These are phyloP conservation scores for Actinomucor elegans DNA, from an alignment of 371 early-diverging fungal genomes.

Conservation along the genomic window DNA sequence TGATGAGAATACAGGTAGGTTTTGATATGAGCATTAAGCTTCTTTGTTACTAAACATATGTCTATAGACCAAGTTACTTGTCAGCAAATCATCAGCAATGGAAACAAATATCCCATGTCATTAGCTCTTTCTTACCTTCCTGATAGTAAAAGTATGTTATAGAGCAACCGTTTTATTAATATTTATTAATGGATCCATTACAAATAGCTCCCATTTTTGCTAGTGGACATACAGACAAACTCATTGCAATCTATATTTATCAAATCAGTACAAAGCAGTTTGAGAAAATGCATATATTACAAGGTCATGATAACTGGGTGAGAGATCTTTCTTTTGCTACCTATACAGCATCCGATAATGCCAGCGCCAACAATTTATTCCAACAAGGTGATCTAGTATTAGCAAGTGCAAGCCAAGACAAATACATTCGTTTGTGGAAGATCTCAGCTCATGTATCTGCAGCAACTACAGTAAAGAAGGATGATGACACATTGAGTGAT, in stretches of 20 bases:
- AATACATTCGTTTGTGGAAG: slow-evolving; percentile 91
- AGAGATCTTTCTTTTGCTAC: slow-evolving; percentile 77
- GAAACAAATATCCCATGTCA: slow-evolving; percentile 69
- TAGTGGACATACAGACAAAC: slow-evolving; percentile 75
- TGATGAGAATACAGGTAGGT: slow-evolving; percentile 46
- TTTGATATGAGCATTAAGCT: neutral
- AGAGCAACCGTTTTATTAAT: too few species aligned
- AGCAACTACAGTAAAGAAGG: slow-evolving; percentile 1
- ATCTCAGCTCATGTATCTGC: slow-evolving; percentile 46
- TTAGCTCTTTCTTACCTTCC: slow-evolving; percentile 75
- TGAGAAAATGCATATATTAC: slow-evolving; percentile 60
- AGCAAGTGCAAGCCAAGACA: slow-evolving; percentile 91
- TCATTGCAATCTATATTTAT: slow-evolving; percentile 63
- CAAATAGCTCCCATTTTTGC: slow-evolving; percentile 70
- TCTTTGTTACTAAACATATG: neutral
- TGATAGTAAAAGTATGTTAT: slow-evolving; percentile 46
- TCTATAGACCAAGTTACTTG: slow-evolving; percentile 51
- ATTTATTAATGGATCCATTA: too few species aligned
- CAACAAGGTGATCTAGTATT: slow-evolving; percentile 77
- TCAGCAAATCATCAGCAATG: slow-evolving; percentile 71
- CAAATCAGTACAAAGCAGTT: slow-evolving; percentile 48
- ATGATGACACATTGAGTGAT: slow-evolving; percentile 25
- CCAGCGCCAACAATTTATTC: slow-evolving; percentile 52
- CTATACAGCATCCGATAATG: slow-evolving; percentile 42
- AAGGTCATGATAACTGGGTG: slow-evolving; percentile 95